Evolutionary conservation across 345 rosid genomes (phyloP), one percentile per base, ranked within the genome.

Genomic region (Anacardium occidentale): DNA sequence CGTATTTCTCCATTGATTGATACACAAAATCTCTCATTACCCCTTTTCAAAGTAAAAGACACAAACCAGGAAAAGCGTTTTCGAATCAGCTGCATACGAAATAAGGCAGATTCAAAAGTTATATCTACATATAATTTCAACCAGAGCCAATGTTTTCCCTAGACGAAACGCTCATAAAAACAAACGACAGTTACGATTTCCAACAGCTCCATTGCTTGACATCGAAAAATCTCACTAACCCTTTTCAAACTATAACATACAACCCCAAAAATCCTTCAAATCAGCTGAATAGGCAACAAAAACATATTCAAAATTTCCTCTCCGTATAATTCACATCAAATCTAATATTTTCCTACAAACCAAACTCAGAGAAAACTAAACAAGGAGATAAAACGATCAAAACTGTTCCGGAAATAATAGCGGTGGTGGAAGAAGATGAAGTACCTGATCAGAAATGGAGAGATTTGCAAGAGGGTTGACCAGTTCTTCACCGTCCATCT

Each of bases 361-460:
- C 69, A 47, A 65, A 64, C 0, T 3, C 3, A 47, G 8, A 26
- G 1, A 24, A 24, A 14, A 50, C 42, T 37, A 5, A 37, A 37
- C 42, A 6, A 37, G 8, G 42, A 37, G 42, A 37, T 37, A 37
- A 7, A 37, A 37, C 42, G 42, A 37, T 0, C 42, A 37, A 37
- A 5, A 7, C 8, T 37, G 8, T 37, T 7, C 42, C 7, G 32
- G 32, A 29, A 17, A 8, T 17, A 24, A 66, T 5, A n/a, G 24
- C 40, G 25, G 18, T 42, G 12, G 17, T 42, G 12, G 17, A 57
- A 15, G 15, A 0, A 7, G 57, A 10, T 21, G 45, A 42, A 29
- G 44, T 34, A 85, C 85, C 88, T 76, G 69, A 78, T 85, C 79
- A 18, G 60, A 70, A 63, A 77, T 34, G 40, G 75, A 73, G 32